Evolutionary conservation across 345 rosid genomes (phyloP).

Genomic region (Ceriops tagal): DNA sequence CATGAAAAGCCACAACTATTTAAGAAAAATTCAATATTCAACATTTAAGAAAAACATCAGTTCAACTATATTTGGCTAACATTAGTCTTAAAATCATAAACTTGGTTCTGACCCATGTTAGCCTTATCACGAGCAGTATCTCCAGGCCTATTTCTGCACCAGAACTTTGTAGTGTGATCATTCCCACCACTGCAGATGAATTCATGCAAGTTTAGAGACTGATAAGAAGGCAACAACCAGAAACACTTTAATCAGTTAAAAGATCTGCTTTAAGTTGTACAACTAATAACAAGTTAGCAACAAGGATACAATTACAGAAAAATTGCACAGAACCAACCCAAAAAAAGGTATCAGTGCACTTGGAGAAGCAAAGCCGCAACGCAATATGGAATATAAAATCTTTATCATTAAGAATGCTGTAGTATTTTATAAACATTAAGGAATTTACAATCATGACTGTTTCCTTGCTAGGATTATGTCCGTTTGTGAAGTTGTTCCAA

Average conservation of each 20-base stretch:
- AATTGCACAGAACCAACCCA: no score
- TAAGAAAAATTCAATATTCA: background rate
- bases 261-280: background rate
- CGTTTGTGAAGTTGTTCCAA: no score
- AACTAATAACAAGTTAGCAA: no score
- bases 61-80: background rate
- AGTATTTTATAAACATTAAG: no score
- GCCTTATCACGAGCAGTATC: constrained; percentile 86
- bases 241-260: background rate
- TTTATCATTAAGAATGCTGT: no score
- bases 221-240: constrained; percentile 5
- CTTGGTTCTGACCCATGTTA: constrained; percentile 70
- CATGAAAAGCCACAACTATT: no score
- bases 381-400: no score
- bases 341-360: no score
- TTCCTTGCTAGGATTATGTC: no score
- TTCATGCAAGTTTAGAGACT: constrained; percentile 16
- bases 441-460: no score
- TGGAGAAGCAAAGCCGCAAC: no score
- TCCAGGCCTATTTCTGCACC: constrained; percentile 98
- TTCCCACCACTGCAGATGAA: constrained; percentile 86
- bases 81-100: constrained; percentile 24
- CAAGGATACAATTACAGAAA: no score
- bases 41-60: background rate
- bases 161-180: constrained; percentile 91